Conservation (phyloP, 2,329 filamentous ascomycete species). For the Ophiocordyceps camponoti-saundersi region DNA sequence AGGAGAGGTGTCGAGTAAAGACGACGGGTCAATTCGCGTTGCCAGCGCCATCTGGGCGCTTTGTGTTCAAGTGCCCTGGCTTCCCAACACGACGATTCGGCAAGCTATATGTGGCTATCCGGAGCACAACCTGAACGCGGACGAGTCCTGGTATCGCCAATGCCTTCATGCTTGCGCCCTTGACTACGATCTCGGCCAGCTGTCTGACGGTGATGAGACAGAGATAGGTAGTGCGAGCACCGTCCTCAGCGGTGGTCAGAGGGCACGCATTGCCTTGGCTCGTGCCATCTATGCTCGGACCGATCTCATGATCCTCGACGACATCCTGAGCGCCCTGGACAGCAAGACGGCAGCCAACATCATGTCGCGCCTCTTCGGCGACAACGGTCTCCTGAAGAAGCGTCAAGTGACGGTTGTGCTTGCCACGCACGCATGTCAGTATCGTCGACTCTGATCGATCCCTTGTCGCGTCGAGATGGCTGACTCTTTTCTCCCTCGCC, state of each 20-base stretch:
- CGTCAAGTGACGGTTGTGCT: constrained; percentile 5
- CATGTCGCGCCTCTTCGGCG: constrained; percentile 5
- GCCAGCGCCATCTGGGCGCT: constrained; percentile 3
- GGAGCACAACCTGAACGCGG: background rate
- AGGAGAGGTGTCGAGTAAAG: constrained; percentile 2
- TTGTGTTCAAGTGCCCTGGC: constrained; percentile 8
- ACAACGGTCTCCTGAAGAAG: constrained; percentile 5
- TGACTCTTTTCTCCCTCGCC: background rate
- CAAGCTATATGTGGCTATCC: constrained; percentile 5
- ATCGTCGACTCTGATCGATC: constrained; percentile 1
- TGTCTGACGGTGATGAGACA: constrained; percentile 81
- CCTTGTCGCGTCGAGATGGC: constrained; percentile 1
- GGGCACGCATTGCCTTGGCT: constrained; percentile 71
- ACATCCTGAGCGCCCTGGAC: constrained; percentile 77
- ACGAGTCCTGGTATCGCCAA: constrained; percentile 2
- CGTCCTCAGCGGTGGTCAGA: constrained; percentile 78
- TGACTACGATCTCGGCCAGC: constrained; percentile 62
- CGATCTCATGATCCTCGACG: constrained; percentile 77
- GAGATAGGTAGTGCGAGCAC: constrained; percentile 85
- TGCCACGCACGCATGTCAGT: constrained; percentile 2
- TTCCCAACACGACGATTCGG: constrained; percentile 5
- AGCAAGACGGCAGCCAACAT: constrained; percentile 4
- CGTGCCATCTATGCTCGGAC: constrained; percentile 81
- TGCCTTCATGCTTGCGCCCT: constrained; percentile 54
- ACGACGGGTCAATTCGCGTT: background rate